phyloP scores from a whole-genome alignment of 2,329 filamentous ascomycete species.

The Meredithiella fracta region DNA sequence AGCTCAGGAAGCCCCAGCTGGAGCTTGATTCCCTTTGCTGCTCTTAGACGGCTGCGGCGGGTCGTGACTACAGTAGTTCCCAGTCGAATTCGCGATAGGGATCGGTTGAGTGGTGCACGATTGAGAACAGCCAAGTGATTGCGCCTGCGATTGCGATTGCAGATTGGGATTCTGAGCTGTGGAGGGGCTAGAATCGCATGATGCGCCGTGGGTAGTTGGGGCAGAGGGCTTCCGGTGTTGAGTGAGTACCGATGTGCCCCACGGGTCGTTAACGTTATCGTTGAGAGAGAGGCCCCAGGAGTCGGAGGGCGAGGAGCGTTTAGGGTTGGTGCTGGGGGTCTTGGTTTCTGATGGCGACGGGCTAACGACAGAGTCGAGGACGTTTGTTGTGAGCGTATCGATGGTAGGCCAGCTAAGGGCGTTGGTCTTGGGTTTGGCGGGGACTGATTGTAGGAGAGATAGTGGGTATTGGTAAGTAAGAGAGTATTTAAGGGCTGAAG shows the following conservation, averaged over 20 bases:
- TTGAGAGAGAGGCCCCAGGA: constrained; percentile 3
- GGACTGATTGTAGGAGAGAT: not conserved
- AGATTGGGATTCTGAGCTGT: not conserved
- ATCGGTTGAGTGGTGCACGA: not conserved
- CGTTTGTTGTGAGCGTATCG: not conserved
- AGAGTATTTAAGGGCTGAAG: not conserved
- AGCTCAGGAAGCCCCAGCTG: not conserved
- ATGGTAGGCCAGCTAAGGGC: not conserved
- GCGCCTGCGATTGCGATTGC: not conserved
- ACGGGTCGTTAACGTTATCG: constrained; percentile 1
- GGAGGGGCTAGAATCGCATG: not conserved
- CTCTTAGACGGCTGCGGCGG: not conserved
- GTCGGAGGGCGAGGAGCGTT: constrained; percentile 19
- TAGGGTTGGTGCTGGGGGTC: constrained; percentile 17
- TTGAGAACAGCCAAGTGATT: not conserved
- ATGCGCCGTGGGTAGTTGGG: not conserved
- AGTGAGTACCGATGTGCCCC: constrained; percentile 1
- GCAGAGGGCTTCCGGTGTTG: not conserved
- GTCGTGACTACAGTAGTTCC: not conserved
- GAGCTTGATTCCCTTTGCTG: not conserved
- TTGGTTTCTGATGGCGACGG: constrained; percentile 16
- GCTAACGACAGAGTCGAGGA: not conserved
- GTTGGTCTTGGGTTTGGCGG: not conserved
- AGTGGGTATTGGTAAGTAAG: not conserved
- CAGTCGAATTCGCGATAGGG: not conserved